Evolutionary conservation across 192 early-diverging fungal species (phyloP), one percentile per base, ranked within the genome.

Genomic region (Lobulomyces angularis): DNA sequence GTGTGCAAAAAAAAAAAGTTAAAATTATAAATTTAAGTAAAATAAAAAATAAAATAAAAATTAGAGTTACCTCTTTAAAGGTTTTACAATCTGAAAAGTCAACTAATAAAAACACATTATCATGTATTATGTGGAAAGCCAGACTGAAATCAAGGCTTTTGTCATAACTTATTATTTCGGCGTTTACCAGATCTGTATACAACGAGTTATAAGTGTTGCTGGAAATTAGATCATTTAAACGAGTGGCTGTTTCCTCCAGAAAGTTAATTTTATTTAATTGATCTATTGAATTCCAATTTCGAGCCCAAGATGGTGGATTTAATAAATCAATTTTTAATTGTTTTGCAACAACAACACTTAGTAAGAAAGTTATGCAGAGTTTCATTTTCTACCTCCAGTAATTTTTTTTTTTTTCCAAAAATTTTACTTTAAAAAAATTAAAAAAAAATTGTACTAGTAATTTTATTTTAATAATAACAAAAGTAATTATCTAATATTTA

Each of bases 31-130:
- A 53, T 16, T 21, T 35, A 42, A n/a, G 21, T 9, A 27, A 33
- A 36, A 24, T 34, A 11, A 49, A 41, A 37, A 33, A 39, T 22
- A 46, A 45, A 45, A 46, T 26, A 54, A 30, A 21, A 34, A 36
- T 36, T 8, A 19, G 44, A 23, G 19, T 30, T 23, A 26, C 38
- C 35, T 17, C 7, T 43, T 40, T 25, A 37, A 17, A 6, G 5
- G 23, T 7, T 36, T 45, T 20, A 29, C 27, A 40, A 19, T 3
- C 38, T 27, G n/a, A n/a, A n/a, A n/a, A n/a, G n/a, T n/a, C n/a
- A n/a, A n/a, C n/a, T n/a, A n/a, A n/a, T n/a, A n/a, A n/a, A n/a
- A n/a, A n/a, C n/a, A n/a, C n/a, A n/a, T n/a, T n/a, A n/a, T n/a
- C n/a, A n/a, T n/a, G n/a, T n/a, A n/a, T n/a, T n/a, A n/a, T n/a